A percentile compares a stretch with the other conserved stretches of the same genome.
Conservation (phyloP, 192 early-diverging fungal genomes). For the Coemansia sp. region DNA sequence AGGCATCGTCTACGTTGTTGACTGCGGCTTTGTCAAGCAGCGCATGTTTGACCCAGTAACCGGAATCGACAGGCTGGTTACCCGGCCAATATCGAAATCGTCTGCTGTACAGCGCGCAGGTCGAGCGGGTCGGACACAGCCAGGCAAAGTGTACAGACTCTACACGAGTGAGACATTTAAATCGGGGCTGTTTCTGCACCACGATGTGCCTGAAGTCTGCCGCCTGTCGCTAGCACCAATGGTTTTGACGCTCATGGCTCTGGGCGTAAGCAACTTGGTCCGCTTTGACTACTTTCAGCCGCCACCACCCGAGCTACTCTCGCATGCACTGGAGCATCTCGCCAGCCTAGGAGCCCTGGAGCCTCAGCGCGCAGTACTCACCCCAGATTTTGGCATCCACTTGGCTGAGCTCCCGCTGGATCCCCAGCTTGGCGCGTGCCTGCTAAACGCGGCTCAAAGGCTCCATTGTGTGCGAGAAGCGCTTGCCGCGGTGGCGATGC, state of each 20-base stretch:
- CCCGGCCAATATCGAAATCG: constrained; percentile 84
- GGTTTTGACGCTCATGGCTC: constrained; percentile 81
- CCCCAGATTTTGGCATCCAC: constrained; percentile 77
- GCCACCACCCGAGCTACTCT: constrained; percentile 88
- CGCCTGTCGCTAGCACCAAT: constrained; percentile 82
- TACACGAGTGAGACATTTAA: constrained; percentile 86
- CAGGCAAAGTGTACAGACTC: constrained; percentile 91
- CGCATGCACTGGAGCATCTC: constrained; percentile 81
- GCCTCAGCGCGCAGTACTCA: constrained; percentile 77
- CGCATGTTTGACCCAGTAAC: constrained; percentile 87
- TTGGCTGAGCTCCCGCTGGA: constrained; percentile 96
- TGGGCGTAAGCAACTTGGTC: constrained; percentile 93
- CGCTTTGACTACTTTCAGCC: constrained; percentile 97
- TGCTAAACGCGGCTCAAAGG: constrained; percentile 73
- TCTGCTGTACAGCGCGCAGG: constrained; percentile 89
- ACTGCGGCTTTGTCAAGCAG: constrained; percentile 90
- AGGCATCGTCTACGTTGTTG: constrained; percentile 91
- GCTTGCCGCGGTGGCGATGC: constrained; percentile 85
- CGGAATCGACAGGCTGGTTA: constrained; percentile 89
- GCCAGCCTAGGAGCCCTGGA: constrained; percentile 85
- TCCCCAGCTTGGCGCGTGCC: constrained; percentile 78
- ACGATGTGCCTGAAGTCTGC: constrained; percentile 91
- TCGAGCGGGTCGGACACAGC: constrained; percentile 87
- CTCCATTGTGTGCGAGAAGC: constrained; percentile 86
- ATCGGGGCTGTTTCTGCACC: constrained; percentile 86